Evolutionary conservation across 2,329 filamentous ascomycete species (phyloP), one percentile per base, ranked within the genome.

Genomic region (Aspergillus fumigatiaffinis): DNA sequence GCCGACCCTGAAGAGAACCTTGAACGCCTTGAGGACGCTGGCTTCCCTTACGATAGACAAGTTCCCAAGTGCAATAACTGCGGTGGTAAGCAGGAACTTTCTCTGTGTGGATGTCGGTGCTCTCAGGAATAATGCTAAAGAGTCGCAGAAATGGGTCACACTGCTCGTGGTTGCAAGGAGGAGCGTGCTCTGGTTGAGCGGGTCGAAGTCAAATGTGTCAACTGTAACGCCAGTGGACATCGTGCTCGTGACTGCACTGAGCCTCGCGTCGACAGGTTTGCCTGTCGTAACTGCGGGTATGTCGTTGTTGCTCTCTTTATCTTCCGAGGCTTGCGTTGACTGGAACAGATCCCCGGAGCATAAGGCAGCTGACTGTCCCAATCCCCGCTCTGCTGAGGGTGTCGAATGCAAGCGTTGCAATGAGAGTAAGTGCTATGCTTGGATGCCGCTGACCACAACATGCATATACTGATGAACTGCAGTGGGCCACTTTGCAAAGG

Each of bases 211-310:
- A 77, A 76, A 50, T 84, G 82, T 65, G 72, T 75, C 55, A 80
- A 82, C 60, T 84, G 81, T 63, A 70, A 67, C 21, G 71, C 73
- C 25, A 52, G 69, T 17, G 80, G 80, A 20, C 80, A 82, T 63
- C 77, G 79, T 60, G 76, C 74, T 62, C 79, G 79, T 52, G 79
- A 81, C 58, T 82, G 79, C 63, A 63, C 67, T 8, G 65, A 75
- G 54, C 52, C 66, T 21, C 78, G 77, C 50, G 65, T 63, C 48
- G 71, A 75, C 58, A 70, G 66, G 52, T 72, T 67, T 53, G 71
- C 73, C 28, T 85, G 82, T 69, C 82, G 80, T 63, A 82, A 84
- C 58, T 84, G 82, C 73, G 78, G 80, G 68, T 78, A 69, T 53
- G 73, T 51, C 20, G 6, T 12, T 28, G 7, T 29, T 10, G 7